These are phyloP conservation scores for Solanum corneliomulleri DNA, from an alignment of 257 asterid genomes.

Conservation along the genomic window DNA sequence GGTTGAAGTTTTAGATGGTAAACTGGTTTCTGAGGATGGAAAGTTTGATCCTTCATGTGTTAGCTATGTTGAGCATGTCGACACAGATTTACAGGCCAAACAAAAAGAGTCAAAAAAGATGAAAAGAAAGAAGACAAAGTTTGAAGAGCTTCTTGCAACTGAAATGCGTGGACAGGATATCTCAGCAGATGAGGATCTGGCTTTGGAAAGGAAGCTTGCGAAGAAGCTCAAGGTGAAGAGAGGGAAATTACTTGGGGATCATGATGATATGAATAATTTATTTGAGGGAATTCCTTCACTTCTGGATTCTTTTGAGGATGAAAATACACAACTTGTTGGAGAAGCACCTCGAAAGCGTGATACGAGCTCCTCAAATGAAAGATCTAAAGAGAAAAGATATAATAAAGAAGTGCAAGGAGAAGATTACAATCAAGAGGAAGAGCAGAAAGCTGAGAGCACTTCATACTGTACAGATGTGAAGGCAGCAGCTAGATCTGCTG, in stretches of 20 bases:
- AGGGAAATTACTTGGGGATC: conserved; percentile 44
- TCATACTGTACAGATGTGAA: conserved; percentile 10
- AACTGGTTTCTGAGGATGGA: conserved; percentile 12
- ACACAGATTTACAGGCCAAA: conserved; percentile 7
- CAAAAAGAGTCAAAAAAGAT: conserved; percentile 16
- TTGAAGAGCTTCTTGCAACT: conserved; percentile 31
- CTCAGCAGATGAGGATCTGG: conserved; percentile 28
- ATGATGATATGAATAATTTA: conserved; percentile 47
- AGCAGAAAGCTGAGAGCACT: conserved; percentile 16
- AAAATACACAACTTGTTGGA: conserved; percentile 5
- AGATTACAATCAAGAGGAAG: conserved; percentile 7
- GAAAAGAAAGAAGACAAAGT: conserved; percentile 27
- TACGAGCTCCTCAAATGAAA: not conserved
- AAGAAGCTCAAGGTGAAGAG: conserved; percentile 75
- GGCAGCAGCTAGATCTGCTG: conserved; percentile 11
- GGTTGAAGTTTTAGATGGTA: conserved; percentile 24
- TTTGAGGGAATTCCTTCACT: conserved; percentile 42
- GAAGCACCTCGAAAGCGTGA: not conserved
- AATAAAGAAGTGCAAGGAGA: conserved; percentile 9
- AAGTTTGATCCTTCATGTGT: conserved; percentile 18
- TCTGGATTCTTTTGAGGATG: conserved; percentile 10
- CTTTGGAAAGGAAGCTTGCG: conserved; percentile 64
- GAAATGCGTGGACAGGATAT: conserved; percentile 12
- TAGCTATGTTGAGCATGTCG: conserved; percentile 21
- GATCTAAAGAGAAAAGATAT: not conserved